Percentiles rank a stretch among this genome's conserved stretches.
phyloP scores from a whole-genome alignment of 176 grass and related monocot species.

The Triticum timopheevii region DNA sequence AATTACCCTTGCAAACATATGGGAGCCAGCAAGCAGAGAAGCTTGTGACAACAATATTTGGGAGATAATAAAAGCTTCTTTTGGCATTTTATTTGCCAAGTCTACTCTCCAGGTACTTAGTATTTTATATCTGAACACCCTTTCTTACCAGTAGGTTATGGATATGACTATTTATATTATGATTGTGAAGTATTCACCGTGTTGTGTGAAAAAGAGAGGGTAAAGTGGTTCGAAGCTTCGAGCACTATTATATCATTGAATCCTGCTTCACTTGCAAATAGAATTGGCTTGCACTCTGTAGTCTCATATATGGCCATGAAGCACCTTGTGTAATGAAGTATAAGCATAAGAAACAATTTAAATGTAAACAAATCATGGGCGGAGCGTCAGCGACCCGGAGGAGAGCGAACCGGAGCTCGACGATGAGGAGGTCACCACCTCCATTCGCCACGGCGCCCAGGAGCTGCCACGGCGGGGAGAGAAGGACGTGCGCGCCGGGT shows the following conservation, averaged over 20 bases:
- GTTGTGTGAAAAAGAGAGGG: background rate
- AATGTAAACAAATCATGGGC: background rate
- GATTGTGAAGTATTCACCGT: background rate
- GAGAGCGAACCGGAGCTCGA: too few species aligned
- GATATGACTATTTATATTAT: background rate
- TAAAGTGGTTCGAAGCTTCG: background rate
- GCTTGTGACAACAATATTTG: conserved; percentile 70
- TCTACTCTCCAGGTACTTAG: conserved; percentile 79
- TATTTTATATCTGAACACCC: background rate
- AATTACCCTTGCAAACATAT: conserved; percentile 91
- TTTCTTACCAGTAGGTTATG: conserved; percentile 20
- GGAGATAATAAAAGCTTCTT: conserved; percentile 79
- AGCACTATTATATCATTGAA: background rate
- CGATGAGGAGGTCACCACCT: too few species aligned
- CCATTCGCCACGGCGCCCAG: too few species aligned
- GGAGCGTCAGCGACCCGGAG: too few species aligned
- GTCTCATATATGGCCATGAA: background rate
- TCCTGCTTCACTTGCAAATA: too few species aligned
- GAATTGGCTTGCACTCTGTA: background rate
- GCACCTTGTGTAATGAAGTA: background rate
- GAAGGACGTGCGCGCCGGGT: too few species aligned
- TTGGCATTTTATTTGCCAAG: conserved; percentile 64
- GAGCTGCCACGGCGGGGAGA: too few species aligned
- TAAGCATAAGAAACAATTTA: background rate
- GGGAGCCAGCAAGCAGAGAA: conserved; percentile 89